Base-by-base conservation (phyloP, 352 stramenopile genomes). In the Pythium rishiriense region DNA sequence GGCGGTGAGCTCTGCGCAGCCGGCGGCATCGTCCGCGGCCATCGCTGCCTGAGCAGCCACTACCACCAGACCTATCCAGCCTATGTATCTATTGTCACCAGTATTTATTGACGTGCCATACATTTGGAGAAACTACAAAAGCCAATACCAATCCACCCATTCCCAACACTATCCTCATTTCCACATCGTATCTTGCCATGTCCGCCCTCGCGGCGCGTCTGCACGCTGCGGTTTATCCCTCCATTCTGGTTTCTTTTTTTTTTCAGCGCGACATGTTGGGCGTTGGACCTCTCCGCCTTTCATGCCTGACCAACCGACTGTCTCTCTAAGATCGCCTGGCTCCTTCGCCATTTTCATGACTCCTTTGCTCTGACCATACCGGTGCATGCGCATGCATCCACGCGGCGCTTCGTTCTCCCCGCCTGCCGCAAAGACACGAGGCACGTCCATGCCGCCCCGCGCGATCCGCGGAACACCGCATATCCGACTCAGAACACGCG, bases 1-100 rank as follows among this genome's bases (percentile, higher is more conserved):
- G 64, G 64, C 31, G 11, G 64, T 66, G 52, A 90, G 35, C 58
- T 63, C 29, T 28, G 68, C 45, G 26, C 70, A 58, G 57, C 58
- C 31, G 28, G 52, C 49, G 17, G 14, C 50, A 17, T 65, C 62
- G 8, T 56, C 50, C 9, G 58, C 65, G 8, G 52, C 61, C 12
- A 28, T 70, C 31, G 56, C 52, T 21, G 64, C 56, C 24, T 66
- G 49, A 65, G 25, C 42, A 43, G 48, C 46, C 50, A 42, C 41
- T 60, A 60, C 53, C 24, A 50, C 37, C 52, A 12, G 42, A 21
- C 21, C 37, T 28, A 31, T 47, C 7, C 33, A 26, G 31, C 21
- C 31, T 46, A 65, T 66, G 39, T 60, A 61, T 60, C 56, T 62
- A 64, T 60, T 57, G 47, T 64, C 48, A 60, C 49, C 9, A 41